A percentile compares a stretch with the other conserved stretches of the same genome.
Evolutionary conservation across 495 filamentous ascomycete genomes (phyloP).

Genomic region (Trichocladium uniseriatum): DNA sequence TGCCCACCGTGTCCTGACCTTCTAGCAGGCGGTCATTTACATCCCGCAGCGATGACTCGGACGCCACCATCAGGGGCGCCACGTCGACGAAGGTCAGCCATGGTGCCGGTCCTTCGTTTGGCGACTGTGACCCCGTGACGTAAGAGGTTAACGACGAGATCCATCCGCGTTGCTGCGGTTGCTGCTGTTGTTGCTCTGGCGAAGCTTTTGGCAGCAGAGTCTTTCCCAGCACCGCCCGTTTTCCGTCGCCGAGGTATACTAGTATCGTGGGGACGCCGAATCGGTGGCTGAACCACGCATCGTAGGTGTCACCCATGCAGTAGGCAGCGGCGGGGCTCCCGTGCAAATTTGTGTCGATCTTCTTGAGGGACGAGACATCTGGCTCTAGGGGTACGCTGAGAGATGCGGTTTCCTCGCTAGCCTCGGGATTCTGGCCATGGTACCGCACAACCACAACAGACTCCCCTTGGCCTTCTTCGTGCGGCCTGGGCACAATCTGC

Average conservation of each 20-base stretch:
- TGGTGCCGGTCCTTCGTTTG: slow-evolving; percentile 1
- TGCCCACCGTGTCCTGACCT: slow-evolving; percentile 46
- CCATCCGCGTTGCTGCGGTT: slow-evolving; percentile 28
- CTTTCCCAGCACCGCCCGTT: slow-evolving; percentile 55
- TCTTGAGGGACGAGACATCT: slow-evolving; percentile 38
- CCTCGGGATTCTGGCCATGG: slow-evolving; percentile 16
- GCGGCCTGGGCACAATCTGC: slow-evolving; percentile 30
- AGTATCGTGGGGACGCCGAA: slow-evolving; percentile 61
- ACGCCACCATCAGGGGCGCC: slow-evolving; percentile 66
- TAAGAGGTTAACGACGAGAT: slow-evolving; percentile 34
- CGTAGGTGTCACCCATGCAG: slow-evolving; percentile 56
- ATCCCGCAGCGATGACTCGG: slow-evolving; percentile 57
- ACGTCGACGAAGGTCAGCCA: slow-evolving; percentile 69
- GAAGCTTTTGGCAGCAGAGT: slow-evolving; percentile 27
- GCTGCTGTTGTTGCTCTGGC: slow-evolving; percentile 2
- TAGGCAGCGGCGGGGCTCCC: slow-evolving; percentile 53
- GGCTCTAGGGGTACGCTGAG: slow-evolving; percentile 55
- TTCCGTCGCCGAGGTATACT: slow-evolving; percentile 58
- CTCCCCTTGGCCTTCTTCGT: not conserved
- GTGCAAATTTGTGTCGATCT: slow-evolving; percentile 52
- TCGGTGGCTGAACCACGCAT: slow-evolving; percentile 62
- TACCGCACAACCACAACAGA: slow-evolving; percentile 50
- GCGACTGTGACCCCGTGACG: not conserved
- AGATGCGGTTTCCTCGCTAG: slow-evolving; percentile 7
- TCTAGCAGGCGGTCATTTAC: slow-evolving; percentile 52